phyloP scores from a whole-genome alignment of 257 asterid genomes.

The Scutellaria minor region DNA sequence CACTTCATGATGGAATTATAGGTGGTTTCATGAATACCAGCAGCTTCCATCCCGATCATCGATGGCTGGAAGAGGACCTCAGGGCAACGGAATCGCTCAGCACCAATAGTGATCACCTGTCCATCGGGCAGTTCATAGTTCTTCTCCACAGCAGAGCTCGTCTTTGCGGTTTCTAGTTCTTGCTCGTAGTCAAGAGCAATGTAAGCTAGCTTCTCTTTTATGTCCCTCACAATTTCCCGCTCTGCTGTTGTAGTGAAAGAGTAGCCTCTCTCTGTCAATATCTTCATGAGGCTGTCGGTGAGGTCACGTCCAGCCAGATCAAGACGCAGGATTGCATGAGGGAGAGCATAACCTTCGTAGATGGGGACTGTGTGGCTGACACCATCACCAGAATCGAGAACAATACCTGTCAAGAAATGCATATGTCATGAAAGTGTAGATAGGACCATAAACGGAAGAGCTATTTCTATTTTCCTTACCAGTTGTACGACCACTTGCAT shows the following conservation, averaged over 20 bases:
- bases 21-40: no score
- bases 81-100: conserved; percentile 55
- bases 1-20: no score
- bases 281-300: conserved; percentile 51
- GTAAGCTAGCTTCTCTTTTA: conserved; percentile 55
- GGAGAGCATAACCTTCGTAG: no score
- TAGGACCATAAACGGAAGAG: no score
- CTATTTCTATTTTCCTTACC: conserved; percentile 30
- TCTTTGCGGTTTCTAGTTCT: conserved; percentile 51
- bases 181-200: conserved; percentile 55
- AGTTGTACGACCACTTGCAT: conserved; percentile 50
- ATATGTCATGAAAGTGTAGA: background rate
- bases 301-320: background rate
- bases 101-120: conserved; percentile 39
- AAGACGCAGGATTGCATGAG: no score
- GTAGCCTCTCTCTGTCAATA: conserved; percentile 54
- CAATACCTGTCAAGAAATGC: conserved; percentile 38
- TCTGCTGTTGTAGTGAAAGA: conserved; percentile 55
- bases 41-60: conserved; percentile 49
- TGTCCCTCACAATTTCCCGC: conserved; percentile 59
- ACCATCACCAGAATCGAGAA: conserved; percentile 29
- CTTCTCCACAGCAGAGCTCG: conserved; percentile 55
- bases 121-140: conserved; percentile 56
- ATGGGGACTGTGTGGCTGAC: no score
- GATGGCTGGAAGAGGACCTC: conserved; percentile 62